These are phyloP conservation scores for Atkinsonella hypoxylon DNA, from an alignment of 2,329 filamentous ascomycete species.

Conservation along the genomic window DNA sequence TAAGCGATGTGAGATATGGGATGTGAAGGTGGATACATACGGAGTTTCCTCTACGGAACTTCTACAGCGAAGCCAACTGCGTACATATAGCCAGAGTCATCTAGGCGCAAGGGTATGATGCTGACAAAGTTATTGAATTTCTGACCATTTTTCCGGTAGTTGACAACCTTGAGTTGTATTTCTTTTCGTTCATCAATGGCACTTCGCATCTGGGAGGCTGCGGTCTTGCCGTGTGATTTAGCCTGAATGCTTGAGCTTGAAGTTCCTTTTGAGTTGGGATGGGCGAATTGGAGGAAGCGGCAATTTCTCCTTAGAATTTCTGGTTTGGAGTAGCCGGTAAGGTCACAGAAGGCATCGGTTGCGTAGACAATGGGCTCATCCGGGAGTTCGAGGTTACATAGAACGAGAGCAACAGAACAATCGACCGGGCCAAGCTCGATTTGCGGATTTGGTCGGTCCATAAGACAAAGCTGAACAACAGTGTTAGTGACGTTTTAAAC, in stretches of 20 bases:
- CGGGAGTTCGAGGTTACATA: conserved; percentile 64
- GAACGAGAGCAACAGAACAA: conserved; percentile 69
- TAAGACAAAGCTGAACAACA: conserved; percentile 42
- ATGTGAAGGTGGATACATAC: background rate
- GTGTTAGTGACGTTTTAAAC: conserved; percentile 1
- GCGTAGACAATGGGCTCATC: conserved; percentile 77
- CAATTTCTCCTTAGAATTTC: conserved; percentile 75
- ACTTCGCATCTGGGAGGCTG: conserved; percentile 41
- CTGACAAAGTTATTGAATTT: conserved; percentile 71
- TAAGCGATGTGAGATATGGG: background rate
- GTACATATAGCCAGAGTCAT: conserved; percentile 53
- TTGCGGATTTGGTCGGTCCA: conserved; percentile 57
- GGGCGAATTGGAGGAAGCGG: conserved; percentile 70
- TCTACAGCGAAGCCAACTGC: conserved; percentile 76
- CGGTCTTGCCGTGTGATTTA: conserved; percentile 30
- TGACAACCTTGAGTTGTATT: conserved; percentile 48
- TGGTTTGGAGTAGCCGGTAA: conserved; percentile 65
- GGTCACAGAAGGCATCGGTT: conserved; percentile 63
- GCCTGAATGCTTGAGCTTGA: background rate
- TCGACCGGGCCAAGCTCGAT: conserved; percentile 76
- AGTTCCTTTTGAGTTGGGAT: conserved; percentile 27
- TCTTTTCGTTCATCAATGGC: conserved; percentile 34
- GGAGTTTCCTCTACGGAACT: conserved; percentile 25
- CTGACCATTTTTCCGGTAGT: conserved; percentile 72
- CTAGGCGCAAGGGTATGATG: conserved; percentile 70